Base-by-base conservation (phyloP, 2,329 filamentous ascomycete genomes). In the Sporothrix inflata region DNA sequence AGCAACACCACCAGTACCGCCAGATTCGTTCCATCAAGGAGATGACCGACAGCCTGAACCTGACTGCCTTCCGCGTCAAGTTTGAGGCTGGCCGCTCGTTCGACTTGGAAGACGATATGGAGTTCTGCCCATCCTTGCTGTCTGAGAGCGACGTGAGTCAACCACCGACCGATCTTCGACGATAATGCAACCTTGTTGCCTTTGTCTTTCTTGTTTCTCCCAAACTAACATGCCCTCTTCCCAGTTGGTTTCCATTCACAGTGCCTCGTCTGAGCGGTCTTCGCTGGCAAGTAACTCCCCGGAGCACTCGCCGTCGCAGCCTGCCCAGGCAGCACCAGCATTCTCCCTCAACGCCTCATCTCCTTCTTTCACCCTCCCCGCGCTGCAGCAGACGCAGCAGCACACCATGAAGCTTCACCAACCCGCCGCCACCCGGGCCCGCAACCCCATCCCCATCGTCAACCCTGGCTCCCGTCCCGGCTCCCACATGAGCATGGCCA, bases 361-460 rank as follows among this genome's bases (percentile, higher is more conserved):
- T 65, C 89, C 91, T 53, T 85, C 89, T 40, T 91, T 90, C 78
- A 85, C 90, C 71, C 88, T 91, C 70, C 87, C 90, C 45, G 83
- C 86, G 77, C 92, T 88, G n/a, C 71, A 72, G 82, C 90, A 92
- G 78, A 86, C 84, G 81, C 91, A 90, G 78, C 89, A 86, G 74
- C 82, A 71, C 34, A 69, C 84, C 74, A 89, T 82, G 77, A 98
- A 97, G 85, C 86, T 97, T 75, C 94, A 97, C 83, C 95, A 98
- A 85, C 94, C 94, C 74, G 88, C 94, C 74, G 93, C 94, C 74
- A 93, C 94, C 75, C 93, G 96, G 77, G 90, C 92, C 73, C 93
- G 94, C 82, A 98, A 98, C 82, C 94, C 96, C 79, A 98, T 98
- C 77, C 95, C 95, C 73, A 99, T 99, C 81, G 93, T 98, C 83